Conservation (phyloP, 2,329 filamentous ascomycete species). For the Curvularia verruculosa region DNA sequence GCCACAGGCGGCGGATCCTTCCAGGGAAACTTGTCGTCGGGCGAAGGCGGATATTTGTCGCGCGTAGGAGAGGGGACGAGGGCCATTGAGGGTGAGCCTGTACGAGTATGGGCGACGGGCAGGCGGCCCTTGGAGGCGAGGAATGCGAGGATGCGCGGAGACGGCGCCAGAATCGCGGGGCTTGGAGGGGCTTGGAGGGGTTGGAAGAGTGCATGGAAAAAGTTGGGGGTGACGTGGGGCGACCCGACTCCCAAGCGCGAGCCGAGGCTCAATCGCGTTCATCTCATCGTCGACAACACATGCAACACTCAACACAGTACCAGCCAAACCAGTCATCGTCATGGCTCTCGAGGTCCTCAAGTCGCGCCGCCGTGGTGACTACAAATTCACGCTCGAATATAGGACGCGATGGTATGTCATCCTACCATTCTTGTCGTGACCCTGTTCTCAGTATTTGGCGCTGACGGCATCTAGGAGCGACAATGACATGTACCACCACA, state of each 20-base stretch:
- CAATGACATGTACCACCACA: slow-evolving; percentile 93
- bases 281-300: not conserved
- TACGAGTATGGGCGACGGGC: slow-evolving; percentile 24
- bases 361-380: slow-evolving; percentile 71
- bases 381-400: slow-evolving; percentile 79
- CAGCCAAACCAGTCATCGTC: slow-evolving; percentile 20
- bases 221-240: not conserved
- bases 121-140: slow-evolving; percentile 57
- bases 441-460: not conserved
- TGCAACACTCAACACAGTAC: not conserved
- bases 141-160: slow-evolving; percentile 59
- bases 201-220: slow-evolving; percentile 7
- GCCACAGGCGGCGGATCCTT: slow-evolving; percentile 56
- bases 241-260: not conserved
- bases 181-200: slow-evolving; percentile 14
- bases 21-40: slow-evolving; percentile 48
- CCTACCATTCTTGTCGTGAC: not conserved
- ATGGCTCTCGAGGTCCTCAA: slow-evolving; percentile 55
- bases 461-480: slow-evolving; percentile 65
- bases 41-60: slow-evolving; percentile 38
- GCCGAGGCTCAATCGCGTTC: slow-evolving; percentile 6
- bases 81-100: slow-evolving; percentile 51
- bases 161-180: slow-evolving; percentile 54
- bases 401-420: slow-evolving; percentile 79
- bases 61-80: slow-evolving; percentile 45